Percentiles rank a stretch among this genome's conserved stretches.
These are phyloP conservation scores for Logfia minima DNA, from an alignment of 129 eudicot species.

Conservation along the genomic window DNA sequence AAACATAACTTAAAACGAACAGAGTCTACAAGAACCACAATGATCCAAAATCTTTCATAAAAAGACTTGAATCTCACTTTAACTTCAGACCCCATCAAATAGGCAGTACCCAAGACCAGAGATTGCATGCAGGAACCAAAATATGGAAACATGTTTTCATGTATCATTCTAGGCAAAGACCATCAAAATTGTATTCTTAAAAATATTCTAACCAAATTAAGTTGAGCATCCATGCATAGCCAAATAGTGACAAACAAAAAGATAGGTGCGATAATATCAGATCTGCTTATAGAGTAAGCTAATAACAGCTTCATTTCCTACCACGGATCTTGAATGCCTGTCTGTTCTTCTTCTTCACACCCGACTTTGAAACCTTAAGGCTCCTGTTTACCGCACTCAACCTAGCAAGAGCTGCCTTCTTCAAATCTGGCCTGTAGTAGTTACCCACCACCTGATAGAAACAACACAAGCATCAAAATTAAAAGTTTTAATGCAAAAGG, in stretches of 20 bases:
- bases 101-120: neutral
- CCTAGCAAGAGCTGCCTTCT: conserved; percentile 96
- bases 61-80: no score
- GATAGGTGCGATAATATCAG: conserved; percentile 18
- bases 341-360: conserved; percentile 94
- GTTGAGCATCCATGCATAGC: conserved; percentile 7
- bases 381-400: conserved; percentile 86
- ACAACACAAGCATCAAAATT: neutral
- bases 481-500: neutral
- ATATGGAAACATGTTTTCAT: conserved; percentile 12
- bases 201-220: conserved; percentile 6
- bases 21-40: no score
- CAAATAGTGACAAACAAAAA: neutral
- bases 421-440: conserved; percentile 92
- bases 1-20: neutral
- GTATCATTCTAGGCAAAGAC: neutral
- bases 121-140: neutral
- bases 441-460: conserved; percentile 64
- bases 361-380: conserved; percentile 89
- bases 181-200: conserved; percentile 23
- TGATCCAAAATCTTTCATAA: no score
- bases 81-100: no score
- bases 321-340: conserved; percentile 52
- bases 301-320: conserved; percentile 36
- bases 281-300: neutral